Conservation (phyloP, 306 rosid species). For the Castanopsis chinensis region DNA sequence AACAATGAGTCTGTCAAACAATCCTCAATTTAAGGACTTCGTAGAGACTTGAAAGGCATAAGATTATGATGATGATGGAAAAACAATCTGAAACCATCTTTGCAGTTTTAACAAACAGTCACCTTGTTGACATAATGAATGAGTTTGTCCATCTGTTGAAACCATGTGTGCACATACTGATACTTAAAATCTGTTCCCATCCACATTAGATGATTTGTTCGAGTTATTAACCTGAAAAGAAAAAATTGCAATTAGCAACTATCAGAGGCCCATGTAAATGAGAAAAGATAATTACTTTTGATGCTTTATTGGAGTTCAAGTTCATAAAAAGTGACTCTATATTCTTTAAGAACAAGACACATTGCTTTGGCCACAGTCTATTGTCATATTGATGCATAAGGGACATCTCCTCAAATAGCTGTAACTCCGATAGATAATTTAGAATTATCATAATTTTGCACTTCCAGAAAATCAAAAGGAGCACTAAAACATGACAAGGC, state of each 20-base stretch:
- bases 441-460: neutral
- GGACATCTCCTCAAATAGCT: neutral
- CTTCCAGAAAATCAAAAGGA: neutral
- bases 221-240: slow-evolving; percentile 80
- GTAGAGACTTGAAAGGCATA: neutral
- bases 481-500: too few relatives aligned
- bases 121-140: slow-evolving; percentile 45
- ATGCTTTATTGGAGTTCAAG: slow-evolving; percentile 11
- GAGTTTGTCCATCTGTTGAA: slow-evolving; percentile 82
- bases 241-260: slow-evolving; percentile 21
- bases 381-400: neutral
- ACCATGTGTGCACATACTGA: slow-evolving; percentile 88
- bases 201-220: slow-evolving; percentile 93
- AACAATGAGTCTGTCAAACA: neutral
- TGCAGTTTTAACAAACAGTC: too few relatives aligned
- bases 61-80: neutral
- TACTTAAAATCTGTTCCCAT: slow-evolving; percentile 99
- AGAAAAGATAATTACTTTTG: slow-evolving; percentile 6
- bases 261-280: slow-evolving; percentile 20
- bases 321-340: neutral
- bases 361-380: neutral
- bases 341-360: neutral
- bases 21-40: neutral
- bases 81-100: too few relatives aligned
- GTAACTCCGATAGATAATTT: neutral